These are phyloP conservation scores for Pseudodiploospora longispora DNA, from an alignment of 2,329 filamentous ascomycete species.

Conservation along the genomic window DNA sequence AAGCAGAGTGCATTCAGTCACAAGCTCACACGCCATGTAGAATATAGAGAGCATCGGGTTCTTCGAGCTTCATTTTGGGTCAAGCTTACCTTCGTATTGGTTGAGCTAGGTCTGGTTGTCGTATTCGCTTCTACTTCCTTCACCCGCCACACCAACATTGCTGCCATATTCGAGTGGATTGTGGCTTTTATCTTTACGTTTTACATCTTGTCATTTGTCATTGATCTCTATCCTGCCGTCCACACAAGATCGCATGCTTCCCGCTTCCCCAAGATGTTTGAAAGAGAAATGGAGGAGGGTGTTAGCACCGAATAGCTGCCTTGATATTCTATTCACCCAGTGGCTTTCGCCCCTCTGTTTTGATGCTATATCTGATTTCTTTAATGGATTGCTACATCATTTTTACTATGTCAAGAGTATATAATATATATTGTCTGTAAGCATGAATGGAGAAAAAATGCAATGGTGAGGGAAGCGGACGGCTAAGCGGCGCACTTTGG, in stretches of 20 bases:
- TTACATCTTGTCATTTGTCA: slow-evolving; percentile 77
- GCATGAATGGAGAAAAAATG: no score
- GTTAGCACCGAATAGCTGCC: not conserved
- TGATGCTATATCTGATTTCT: no score
- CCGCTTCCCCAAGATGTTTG: slow-evolving; percentile 22
- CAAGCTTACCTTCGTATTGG: slow-evolving; percentile 75
- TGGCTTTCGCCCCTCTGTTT: no score
- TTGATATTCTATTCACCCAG: no score
- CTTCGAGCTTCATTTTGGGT: slow-evolving; percentile 76
- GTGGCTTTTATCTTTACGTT: slow-evolving; percentile 81
- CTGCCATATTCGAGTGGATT: slow-evolving; percentile 71
- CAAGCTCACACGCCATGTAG: slow-evolving; percentile 20
- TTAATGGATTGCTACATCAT: no score
- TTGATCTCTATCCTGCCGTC: slow-evolving; percentile 78
- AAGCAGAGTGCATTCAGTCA: not conserved
- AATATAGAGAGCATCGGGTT: slow-evolving; percentile 66
- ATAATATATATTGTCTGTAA: no score
- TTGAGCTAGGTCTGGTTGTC: slow-evolving; percentile 67
- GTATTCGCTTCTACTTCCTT: slow-evolving; percentile 58
- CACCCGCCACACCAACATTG: slow-evolving; percentile 47
- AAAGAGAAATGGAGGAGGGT: slow-evolving; percentile 15
- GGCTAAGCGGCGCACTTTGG: no score
- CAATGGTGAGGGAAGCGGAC: no score
- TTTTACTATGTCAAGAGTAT: no score
- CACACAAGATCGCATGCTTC: slow-evolving; percentile 39